These are phyloP conservation scores for Paecilomyces sp. DNA, from an alignment of 2,329 filamentous ascomycete species.

Conservation along the genomic window DNA sequence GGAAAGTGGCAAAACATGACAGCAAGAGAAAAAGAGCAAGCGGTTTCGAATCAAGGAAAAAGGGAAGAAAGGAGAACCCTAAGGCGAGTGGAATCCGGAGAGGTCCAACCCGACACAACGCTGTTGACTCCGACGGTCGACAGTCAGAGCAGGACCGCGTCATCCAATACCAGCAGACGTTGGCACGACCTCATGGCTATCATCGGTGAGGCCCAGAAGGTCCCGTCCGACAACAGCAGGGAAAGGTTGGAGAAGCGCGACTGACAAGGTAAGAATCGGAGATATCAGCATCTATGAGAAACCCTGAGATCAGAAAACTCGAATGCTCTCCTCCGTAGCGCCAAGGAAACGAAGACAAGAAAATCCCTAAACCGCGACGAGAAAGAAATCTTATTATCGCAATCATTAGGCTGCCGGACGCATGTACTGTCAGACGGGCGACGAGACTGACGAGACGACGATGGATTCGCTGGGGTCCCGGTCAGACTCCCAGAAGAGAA, in stretches of 20 bases:
- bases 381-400: constrained; percentile 26
- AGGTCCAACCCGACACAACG: not conserved
- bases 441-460: constrained; percentile 8
- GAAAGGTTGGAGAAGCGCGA: constrained; percentile 2
- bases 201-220: not conserved
- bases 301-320: constrained; percentile 23
- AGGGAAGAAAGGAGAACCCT: not conserved
- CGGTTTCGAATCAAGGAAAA: not conserved
- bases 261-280: constrained; percentile 1
- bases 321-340: constrained; percentile 25
- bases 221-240: not conserved
- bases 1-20: not conserved
- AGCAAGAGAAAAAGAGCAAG: not conserved
- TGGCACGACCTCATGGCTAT: not conserved
- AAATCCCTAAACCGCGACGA: constrained; percentile 22
- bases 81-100: not conserved
- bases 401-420: constrained; percentile 24
- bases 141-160: not conserved
- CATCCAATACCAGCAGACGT: not conserved
- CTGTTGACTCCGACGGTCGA: not conserved
- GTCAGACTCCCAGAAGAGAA: not conserved
- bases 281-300: constrained; percentile 2
- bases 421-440: constrained; percentile 13
- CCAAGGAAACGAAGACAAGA: constrained; percentile 24
- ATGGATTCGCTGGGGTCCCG: constrained; percentile 5